Evolutionary conservation across 1,139 yeast genomes (phyloP), one percentile per base, ranked within the genome.

Genomic region (Barnettozyma hawaiiensis): DNA sequence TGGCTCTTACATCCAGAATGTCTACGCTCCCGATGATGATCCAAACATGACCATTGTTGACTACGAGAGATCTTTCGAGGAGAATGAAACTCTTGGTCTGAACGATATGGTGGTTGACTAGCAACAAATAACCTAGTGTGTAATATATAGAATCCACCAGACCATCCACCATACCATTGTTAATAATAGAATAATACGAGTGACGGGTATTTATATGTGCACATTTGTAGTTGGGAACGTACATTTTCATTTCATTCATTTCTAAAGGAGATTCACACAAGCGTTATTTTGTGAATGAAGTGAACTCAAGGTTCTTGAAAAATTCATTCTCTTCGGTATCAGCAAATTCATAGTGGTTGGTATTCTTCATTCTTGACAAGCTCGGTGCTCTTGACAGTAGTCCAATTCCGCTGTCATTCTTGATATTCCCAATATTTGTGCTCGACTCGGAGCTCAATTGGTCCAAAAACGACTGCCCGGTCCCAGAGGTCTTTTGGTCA

Each of bases 11-110:
- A 84, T 94, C 52, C 99, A 94, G 67, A 94, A 94, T 61, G 95
- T 90, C 10, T 94, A 89, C 60, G 99, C 99, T 28, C 99, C 99
- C 19, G 99, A 94, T 64, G 77, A 77, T 35, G 98, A 94, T 67
- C 99, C 99, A 52, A 87, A 90, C 62, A 92, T 94, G 97, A 72
- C 64, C 31, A 76, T 85, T 51, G 96, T 84, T 64, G 96, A 90
- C 48, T 86, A 79, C 57, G 96, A 87, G 52, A 82, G 98, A 70
- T 81, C 95, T 7, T 69, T 71, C 41, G 83, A 82, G 52, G 95
- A 90, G 64, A 89, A 92, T 60, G 98, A 94, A 59, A 92, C 83
- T 42, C 75, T 92, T 54, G 99, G 99, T 24, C 71, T 94, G 61
- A 78, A 78, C 56, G 96, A 90, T 60, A 89, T 92, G 81, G 65